Percentiles rank a stretch among this genome's conserved stretches.
These are phyloP conservation scores for Ceratocystis variospora DNA, from an alignment of 2,329 filamentous ascomycete species.

Conservation along the genomic window DNA sequence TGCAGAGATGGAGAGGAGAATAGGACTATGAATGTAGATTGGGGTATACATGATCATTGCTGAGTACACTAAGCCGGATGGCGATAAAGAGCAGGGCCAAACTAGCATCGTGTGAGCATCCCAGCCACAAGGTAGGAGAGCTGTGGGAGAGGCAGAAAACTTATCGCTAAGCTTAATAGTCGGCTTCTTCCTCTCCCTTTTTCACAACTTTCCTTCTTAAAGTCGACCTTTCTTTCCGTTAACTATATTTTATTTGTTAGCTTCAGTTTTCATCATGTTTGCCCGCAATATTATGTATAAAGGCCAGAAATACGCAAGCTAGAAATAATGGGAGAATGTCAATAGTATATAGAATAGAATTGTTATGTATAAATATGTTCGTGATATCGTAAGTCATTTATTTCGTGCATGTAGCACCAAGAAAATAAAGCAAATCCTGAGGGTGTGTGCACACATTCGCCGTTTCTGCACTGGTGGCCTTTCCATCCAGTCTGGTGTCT, in stretches of 20 bases:
- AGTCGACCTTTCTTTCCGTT: background rate
- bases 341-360: background rate
- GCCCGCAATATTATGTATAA: background rate
- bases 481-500: background rate
- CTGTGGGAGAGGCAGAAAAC: too few relatives aligned
- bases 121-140: background rate
- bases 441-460: too few relatives aligned
- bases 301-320: background rate
- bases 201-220: background rate
- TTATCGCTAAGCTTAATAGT: background rate
- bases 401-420: background rate
- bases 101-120: background rate
- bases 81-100: background rate
- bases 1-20: background rate
- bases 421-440: background rate
- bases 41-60: background rate
- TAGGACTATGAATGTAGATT: background rate
- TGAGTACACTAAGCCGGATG: background rate
- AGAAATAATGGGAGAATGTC: background rate
- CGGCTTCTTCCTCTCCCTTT: background rate
- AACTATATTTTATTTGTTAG: background rate
- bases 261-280: background rate
- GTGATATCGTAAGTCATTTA: slow-evolving; percentile 10
- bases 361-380: background rate
- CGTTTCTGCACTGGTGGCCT: background rate